Evolutionary conservation across 2,329 filamentous ascomycete genomes (phyloP), one percentile per base, ranked within the genome.

Genomic region (Pezizomycotina sp.): DNA sequence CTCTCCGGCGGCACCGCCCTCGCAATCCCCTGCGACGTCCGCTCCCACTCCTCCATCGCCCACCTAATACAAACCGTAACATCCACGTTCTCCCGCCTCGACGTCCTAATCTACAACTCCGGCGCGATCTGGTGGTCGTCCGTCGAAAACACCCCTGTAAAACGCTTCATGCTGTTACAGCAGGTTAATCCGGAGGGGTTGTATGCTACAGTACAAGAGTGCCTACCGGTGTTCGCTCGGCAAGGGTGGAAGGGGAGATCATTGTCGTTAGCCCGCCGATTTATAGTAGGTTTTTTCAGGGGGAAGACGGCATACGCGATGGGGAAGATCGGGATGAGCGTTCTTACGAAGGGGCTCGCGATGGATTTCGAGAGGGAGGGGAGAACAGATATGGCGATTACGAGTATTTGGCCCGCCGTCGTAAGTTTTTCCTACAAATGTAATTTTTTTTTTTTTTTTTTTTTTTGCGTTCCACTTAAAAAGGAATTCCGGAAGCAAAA

Each of bases 41-140:
- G 79, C 34, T 62, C 71, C 48, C 62, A 63, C n/a, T 58, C 62
- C 5, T 74, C 69, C 54, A 63, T 84, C 18, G 56, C 73, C 32
- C 49, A 54, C 5, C 62, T 86, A 25, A 59, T 84, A 2, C 54
- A 65, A 14, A 55, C 64, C 36, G 74, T 74, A 0, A 58, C 77
- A 4, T 13, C 69, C 50, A 61, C 56, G 4, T 75, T 77, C 49
- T 64, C 65, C 27, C 67, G 66, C 14, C 60, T 91, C 3, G 79
- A 89, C 53, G 74, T 77, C 1, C 58, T 91, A 2, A 56, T 89
- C 31, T 91, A 91, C 62, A 91, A 89, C 55, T 74, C 75, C 0
- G 81, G 81, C 25, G 81, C 81, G 2, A 83, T 91, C 47, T 89
- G 76, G 74, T 86, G 80, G 79, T 68, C 75, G 0, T 67, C 75